Evolutionary conservation across 2,329 filamentous ascomycete genomes (phyloP), one percentile per base, ranked within the genome.

Genomic region (Lecanicillium sp.): DNA sequence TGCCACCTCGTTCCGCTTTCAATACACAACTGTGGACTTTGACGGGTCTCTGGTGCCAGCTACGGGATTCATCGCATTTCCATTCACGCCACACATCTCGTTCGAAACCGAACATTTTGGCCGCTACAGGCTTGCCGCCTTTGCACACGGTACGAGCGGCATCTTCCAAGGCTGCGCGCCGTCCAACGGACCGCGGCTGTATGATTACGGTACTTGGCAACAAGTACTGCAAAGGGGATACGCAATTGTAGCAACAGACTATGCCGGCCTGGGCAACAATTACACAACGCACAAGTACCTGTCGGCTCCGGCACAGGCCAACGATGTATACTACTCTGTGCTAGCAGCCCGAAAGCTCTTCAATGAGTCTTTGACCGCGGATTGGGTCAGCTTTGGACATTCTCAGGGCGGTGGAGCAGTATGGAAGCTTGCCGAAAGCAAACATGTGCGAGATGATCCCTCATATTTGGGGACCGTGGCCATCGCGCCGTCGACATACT

Each of bases 231-330:
- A 35, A 11, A 29, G 33, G 11, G 46, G 45, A 3, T 48, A 44
- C 19, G 46, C 46, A 6, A 39, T 48, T 14, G 40, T 51, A 13
- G 49, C 45, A 11, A 46, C 49, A 9, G 49, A 51, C 35, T 51
- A 46, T 29, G 42, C 45, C 16, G 48, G 48, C 15, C 37, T 50
- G 8, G 48, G 48, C 12, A 50, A 45, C 41, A 46, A 49, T 35
- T 33, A 38, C 28, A 49, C 46, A 3, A 11, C 20, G 9, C 45
- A 48, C 45, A 49, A 49, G 41, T 50, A 45, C 34, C 29, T 35
- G 29, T 45, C 37, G 25, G 40, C 38, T 15, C 27, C 30, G 3
- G 43, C 39, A 14, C 45, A 48, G 22, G 35, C 35, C 19, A 31
- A 40, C 15, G 44, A 49, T 20, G 33, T 47, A 12, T 46, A 43